Conservation (phyloP, 2,329 filamentous ascomycete species). For the Periconia sp. region DNA sequence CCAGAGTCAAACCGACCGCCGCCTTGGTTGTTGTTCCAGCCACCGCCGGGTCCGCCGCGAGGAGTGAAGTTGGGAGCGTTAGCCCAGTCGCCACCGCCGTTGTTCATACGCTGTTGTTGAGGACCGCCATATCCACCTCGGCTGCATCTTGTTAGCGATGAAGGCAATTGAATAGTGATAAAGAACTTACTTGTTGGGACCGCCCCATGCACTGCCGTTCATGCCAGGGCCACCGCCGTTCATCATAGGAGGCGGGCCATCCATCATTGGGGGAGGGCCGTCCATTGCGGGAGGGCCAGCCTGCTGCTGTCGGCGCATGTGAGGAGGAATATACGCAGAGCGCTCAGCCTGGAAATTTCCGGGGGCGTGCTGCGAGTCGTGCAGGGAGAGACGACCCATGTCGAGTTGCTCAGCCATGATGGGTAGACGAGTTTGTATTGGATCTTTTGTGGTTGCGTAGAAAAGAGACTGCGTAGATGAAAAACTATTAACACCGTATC, state of each 20-base stretch:
- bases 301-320: conserved; percentile 61
- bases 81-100: conserved; percentile 61
- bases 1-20: conserved; percentile 62
- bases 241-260: conserved; percentile 47
- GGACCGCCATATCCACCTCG: conserved; percentile 33
- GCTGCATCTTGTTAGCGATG: conserved; percentile 24
- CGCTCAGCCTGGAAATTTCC: conserved; percentile 57
- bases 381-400: conserved; percentile 74
- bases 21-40: conserved; percentile 22
- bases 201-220: conserved; percentile 64
- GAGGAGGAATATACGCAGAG: conserved; percentile 81
- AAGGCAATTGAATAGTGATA: background rate
- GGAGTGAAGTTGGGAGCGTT: conserved; percentile 61
- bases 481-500: background rate
- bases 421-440: conserved; percentile 13
- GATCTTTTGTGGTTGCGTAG: conserved; percentile 9
- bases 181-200: conserved; percentile 34
- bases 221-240: conserved; percentile 53
- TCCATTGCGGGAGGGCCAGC: conserved; percentile 42
- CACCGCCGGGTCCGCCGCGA: conserved; percentile 41
- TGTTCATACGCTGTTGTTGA: conserved; percentile 45
- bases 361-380: conserved; percentile 64
- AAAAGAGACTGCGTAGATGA: conserved; percentile 1
- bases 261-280: conserved; percentile 47
- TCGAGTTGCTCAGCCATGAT: conserved; percentile 65